A percentile compares a stretch with the other conserved stretches of the same genome.
Conservation (phyloP, 2,329 filamentous ascomycete genomes). For the Fusarium xylarioides region DNA sequence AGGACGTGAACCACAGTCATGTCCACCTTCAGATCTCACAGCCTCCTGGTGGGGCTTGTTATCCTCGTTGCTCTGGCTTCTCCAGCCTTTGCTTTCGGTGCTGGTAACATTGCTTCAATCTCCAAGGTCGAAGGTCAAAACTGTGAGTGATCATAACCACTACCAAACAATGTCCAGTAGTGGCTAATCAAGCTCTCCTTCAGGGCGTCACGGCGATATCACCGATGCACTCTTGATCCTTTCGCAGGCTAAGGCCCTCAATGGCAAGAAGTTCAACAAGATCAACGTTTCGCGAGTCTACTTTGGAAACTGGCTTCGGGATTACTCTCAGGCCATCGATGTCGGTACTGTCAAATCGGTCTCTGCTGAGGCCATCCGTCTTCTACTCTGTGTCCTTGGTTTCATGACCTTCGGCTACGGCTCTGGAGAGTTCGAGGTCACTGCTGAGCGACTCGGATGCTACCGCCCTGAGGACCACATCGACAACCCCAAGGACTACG, state of each 20-base stretch:
- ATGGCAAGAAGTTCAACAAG: constrained; percentile 85
- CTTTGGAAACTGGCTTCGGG: constrained; percentile 94
- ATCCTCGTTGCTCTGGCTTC: constrained; percentile 73
- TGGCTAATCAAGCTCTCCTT: constrained; percentile 14
- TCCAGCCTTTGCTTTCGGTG: constrained; percentile 81
- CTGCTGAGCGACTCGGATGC: constrained; percentile 81
- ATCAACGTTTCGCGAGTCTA: constrained; percentile 89
- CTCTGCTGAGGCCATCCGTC: constrained; percentile 88
- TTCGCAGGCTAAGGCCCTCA: constrained; percentile 61
- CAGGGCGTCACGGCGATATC: constrained; percentile 88
- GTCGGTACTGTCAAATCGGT: constrained; percentile 92
- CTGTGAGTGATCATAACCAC: constrained; percentile 59
- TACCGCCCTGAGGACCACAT: constrained; percentile 82
- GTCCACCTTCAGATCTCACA: constrained; percentile 58
- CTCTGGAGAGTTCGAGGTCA: constrained; percentile 86
- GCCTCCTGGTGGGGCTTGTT: constrained; percentile 63
- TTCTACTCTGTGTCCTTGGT: constrained; percentile 86
- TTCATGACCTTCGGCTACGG: constrained; percentile 91
- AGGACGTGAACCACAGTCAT: constrained; percentile 48
- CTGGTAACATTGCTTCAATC: constrained; percentile 85
- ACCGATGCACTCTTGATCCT: constrained; percentile 87
- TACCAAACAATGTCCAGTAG: not conserved
- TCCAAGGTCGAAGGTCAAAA: constrained; percentile 86
- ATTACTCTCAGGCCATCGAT: constrained; percentile 95
- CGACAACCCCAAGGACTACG: constrained; percentile 87